A percentile compares a stretch with the other conserved stretches of the same genome.
phyloP scores from a whole-genome alignment of 2,329 filamentous ascomycete genomes.

The Aspergillus ustus region DNA sequence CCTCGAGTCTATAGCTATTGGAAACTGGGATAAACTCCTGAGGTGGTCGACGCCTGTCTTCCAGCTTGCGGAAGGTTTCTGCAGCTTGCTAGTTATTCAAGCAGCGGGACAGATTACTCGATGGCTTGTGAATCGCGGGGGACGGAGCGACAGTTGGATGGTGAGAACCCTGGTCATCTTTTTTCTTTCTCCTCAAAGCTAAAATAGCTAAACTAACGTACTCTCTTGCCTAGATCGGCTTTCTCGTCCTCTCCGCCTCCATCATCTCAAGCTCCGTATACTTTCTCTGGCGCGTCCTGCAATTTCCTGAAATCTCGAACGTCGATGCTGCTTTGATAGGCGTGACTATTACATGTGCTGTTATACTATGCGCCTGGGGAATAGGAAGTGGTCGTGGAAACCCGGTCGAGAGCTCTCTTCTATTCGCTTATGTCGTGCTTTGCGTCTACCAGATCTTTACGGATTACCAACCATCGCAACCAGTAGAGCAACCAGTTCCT shows the following conservation, averaged over 20 bases:
- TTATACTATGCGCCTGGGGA: slow-evolving; percentile 91
- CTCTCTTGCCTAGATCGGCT: slow-evolving; percentile 67
- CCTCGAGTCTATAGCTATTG: slow-evolving; percentile 77
- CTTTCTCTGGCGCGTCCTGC: slow-evolving; percentile 93
- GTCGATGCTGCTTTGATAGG: slow-evolving; percentile 92
- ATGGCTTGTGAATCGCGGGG: slow-evolving; percentile 87
- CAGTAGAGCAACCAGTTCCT: slow-evolving; percentile 56
- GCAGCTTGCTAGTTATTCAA: slow-evolving; percentile 93
- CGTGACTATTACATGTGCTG: slow-evolving; percentile 85
- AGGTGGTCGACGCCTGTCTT: slow-evolving; percentile 92
- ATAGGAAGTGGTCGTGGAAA: slow-evolving; percentile 94
- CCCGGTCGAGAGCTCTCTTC: slow-evolving; percentile 88
- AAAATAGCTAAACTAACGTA: slow-evolving; percentile 20
- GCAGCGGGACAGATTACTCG: slow-evolving; percentile 90
- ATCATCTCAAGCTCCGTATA: slow-evolving; percentile 93
- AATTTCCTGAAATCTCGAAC: slow-evolving; percentile 91
- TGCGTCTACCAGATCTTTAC: slow-evolving; percentile 99
- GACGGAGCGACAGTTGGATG: slow-evolving; percentile 95
- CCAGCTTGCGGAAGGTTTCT: slow-evolving; percentile 94
- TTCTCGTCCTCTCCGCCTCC: slow-evolving; percentile 85
- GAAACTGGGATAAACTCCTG: slow-evolving; percentile 85
- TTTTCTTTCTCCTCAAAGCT: neutral
- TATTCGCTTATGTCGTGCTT: slow-evolving; percentile 97
- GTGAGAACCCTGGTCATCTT: slow-evolving; percentile 55
- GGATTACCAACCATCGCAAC: slow-evolving; percentile 84